Base-by-base conservation (phyloP, 805 yeast species). In the Zygosaccharomyces gambellarensis region DNA sequence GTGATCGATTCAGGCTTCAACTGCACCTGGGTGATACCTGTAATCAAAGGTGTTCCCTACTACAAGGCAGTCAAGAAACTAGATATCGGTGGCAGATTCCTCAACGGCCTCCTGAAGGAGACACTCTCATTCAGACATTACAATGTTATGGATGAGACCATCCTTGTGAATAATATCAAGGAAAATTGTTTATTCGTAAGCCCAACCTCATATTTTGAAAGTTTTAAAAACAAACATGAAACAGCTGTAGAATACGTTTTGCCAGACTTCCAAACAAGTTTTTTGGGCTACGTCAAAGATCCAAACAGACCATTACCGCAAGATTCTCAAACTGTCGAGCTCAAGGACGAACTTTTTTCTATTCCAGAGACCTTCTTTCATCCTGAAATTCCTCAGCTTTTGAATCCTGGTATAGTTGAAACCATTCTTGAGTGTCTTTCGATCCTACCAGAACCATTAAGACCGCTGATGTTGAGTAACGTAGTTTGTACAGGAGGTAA, bases 1-100 rank as follows among this genome's bases (percentile, higher is more conserved):
- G 88, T 94, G 1, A 77, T 94, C 0, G 99, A 94, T 65, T 79
- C 88, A 3, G 98, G 99, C 0, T 92, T 80, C 63, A 86, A 83
- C 50, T 82, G 90, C 25, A 90, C 97, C 0, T 87, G 95, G 83
- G 76, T 90, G 0, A 75, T 87, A 1, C 99, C 99, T 0, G 79
- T 92, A 45, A 75, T 90, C 10, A 81, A 85, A 57, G 95, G 95
- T 25, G 73, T 80, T 25, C 84, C 88, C 0, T 79, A 81, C 59
- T 82, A 89, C 81, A 78, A 80, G 30, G 97, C 90, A 0, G 81
- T 89, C 2, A 78, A 80, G 53, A 83, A 87, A 52, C 69, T 90
- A 46, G 92, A 90, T 40, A 79, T 95, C 42, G 99, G 94, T 0
- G 99, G 99, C 0, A 77, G 87, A 49, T 73, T 87, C 44, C 68